These are phyloP conservation scores for Pythium utonaiense DNA, from an alignment of 352 stramenopile species.

Conservation along the genomic window DNA sequence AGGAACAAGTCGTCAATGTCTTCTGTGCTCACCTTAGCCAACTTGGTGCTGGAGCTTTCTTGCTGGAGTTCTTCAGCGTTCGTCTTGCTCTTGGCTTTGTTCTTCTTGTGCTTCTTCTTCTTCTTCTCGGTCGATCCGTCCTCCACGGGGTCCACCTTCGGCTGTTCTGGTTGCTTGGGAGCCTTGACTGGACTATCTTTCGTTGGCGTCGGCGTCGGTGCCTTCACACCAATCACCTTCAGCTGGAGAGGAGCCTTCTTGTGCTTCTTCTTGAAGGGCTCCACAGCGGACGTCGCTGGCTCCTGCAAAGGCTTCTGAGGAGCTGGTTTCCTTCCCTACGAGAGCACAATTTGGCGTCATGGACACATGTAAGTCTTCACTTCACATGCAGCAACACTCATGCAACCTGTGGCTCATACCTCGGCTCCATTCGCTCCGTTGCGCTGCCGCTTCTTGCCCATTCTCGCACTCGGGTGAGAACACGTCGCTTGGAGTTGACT, in stretches of 20 bases:
- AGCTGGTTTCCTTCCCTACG: not conserved
- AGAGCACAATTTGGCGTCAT: not conserved
- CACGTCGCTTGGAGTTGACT: constrained; percentile 19
- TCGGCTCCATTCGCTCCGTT: constrained; percentile 7
- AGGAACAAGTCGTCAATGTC: constrained; percentile 83
- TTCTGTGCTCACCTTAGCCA: constrained; percentile 23
- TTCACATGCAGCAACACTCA: not conserved
- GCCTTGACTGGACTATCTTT: constrained; percentile 2
- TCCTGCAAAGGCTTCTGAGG: constrained; percentile 1
- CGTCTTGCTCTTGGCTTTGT: constrained; percentile 38
- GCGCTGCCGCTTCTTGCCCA: constrained; percentile 31
- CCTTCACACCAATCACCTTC: constrained; percentile 26
- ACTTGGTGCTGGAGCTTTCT: constrained; percentile 3
- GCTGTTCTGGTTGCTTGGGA: not conserved
- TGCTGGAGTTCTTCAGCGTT: not conserved
- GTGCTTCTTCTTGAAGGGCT: constrained; percentile 24
- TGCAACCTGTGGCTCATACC: not conserved
- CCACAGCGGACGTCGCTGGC: not conserved
- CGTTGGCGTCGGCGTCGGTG: constrained; percentile 25
- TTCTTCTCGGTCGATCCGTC: constrained; percentile 20
- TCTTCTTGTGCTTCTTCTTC: constrained; percentile 47
- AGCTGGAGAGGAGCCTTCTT: constrained; percentile 29
- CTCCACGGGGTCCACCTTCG: not conserved
- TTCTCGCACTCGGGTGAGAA: constrained; percentile 1
- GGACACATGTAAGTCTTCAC: not conserved